Percentiles rank a stretch among this genome's conserved stretches.
phyloP scores from a whole-genome alignment of 129 eudicot genomes.

The Logfia minima region DNA sequence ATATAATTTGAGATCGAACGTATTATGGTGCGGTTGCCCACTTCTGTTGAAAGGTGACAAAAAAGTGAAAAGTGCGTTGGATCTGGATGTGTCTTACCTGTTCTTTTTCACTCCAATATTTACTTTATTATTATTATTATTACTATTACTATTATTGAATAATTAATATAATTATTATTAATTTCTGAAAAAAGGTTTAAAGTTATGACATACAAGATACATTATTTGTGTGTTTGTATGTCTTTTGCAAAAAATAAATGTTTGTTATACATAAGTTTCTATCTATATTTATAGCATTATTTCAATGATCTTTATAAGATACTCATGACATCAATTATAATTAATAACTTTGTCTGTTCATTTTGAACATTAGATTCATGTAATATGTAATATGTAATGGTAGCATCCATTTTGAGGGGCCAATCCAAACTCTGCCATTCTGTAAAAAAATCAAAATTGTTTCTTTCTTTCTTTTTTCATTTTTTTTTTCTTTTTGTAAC shows the following conservation, averaged over 20 bases:
- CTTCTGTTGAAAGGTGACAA: constrained; percentile 18
- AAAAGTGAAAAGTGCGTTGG: constrained; percentile 16
- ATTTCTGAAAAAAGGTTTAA: not conserved
- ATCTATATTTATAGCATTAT: too few relatives aligned
- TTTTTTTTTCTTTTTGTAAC: too few relatives aligned
- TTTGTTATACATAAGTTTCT: not conserved
- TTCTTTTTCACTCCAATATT: constrained; percentile 10
- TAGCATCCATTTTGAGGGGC: too few relatives aligned
- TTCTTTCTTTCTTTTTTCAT: too few relatives aligned
- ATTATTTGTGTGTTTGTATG: not conserved
- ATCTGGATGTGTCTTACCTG: not conserved
- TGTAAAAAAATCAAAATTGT: too few relatives aligned
- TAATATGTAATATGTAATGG: too few relatives aligned
- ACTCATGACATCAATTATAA: too few relatives aligned
- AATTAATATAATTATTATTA: not conserved
- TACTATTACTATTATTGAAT: not conserved
- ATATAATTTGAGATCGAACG: too few relatives aligned
- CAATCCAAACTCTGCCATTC: too few relatives aligned
- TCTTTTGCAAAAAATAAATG: not conserved
- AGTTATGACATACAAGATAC: not conserved
- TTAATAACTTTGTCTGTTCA: not conserved
- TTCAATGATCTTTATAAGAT: too few relatives aligned
- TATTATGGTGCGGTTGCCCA: constrained; percentile 18
- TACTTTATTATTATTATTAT: constrained; percentile 1
- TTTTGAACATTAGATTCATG: not conserved